Percentiles rank a stretch among this genome's conserved stretches.
Evolutionary conservation across 1,284 basidiomycete genomes (phyloP).

Genomic region (Paramarasmius palmivorus): DNA sequence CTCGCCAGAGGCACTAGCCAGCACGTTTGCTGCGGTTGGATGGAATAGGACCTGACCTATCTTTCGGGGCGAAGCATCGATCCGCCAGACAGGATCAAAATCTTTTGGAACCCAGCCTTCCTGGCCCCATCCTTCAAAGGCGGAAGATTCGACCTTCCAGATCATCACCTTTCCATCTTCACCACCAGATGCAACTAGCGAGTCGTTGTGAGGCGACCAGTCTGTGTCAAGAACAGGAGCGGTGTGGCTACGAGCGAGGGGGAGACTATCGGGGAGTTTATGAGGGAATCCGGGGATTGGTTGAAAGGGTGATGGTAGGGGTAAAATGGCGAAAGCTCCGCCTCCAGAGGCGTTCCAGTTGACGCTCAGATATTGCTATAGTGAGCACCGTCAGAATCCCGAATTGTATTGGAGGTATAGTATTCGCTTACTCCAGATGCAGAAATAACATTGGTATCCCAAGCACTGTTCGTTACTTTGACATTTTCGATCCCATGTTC

Average conservation of each 20-base stretch:
- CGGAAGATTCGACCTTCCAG: constrained; percentile 76
- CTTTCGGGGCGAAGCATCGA: constrained; percentile 80
- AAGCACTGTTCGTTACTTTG: constrained; percentile 87
- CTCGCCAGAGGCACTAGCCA: constrained; percentile 89
- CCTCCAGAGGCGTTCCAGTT: constrained; percentile 98
- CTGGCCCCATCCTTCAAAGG: constrained; percentile 85
- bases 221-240: constrained; percentile 93
- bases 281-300: constrained; percentile 59
- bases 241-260: constrained; percentile 86
- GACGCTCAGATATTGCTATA: constrained; percentile 80
- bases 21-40: constrained; percentile 85
- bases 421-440: constrained; percentile 71
- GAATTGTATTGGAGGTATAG: not conserved
- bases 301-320: constrained; percentile 76
- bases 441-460: constrained; percentile 94
- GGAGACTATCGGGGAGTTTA: constrained; percentile 92
- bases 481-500: constrained; percentile 88
- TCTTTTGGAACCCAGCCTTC: constrained; percentile 85
- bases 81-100: constrained; percentile 78
- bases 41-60: constrained; percentile 96
- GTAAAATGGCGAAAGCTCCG: constrained; percentile 92
- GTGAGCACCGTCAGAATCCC: not conserved
- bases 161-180: constrained; percentile 94
- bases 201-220: constrained; percentile 95
- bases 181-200: constrained; percentile 85